Conservation (phyloP, 2,329 filamentous ascomycete species). For the Aureobasidium namibiae region DNA sequence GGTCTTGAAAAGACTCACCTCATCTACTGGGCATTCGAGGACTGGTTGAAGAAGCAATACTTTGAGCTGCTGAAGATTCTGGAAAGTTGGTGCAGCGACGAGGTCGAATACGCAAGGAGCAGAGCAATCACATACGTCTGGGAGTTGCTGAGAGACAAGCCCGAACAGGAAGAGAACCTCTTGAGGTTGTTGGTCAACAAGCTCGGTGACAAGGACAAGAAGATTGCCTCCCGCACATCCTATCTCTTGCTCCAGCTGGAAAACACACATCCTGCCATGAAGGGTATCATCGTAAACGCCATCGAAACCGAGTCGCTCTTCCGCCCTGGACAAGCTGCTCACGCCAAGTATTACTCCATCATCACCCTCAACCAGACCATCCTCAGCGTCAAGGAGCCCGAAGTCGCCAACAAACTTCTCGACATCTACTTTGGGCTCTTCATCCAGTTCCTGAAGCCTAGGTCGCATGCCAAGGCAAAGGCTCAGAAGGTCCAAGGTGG, state of each 20-base stretch:
- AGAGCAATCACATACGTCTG: conserved; percentile 86
- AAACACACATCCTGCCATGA: conserved; percentile 87
- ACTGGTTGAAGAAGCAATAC: conserved; percentile 89
- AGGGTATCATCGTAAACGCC: conserved; percentile 71
- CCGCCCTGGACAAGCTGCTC: conserved; percentile 74
- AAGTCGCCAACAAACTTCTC: conserved; percentile 70
- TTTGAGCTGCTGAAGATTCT: conserved; percentile 89
- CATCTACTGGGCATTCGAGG: conserved; percentile 84
- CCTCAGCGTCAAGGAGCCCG: conserved; percentile 72
- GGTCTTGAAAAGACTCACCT: conserved; percentile 68
- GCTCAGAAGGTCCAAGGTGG: conserved; percentile 42
- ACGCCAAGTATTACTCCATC: conserved; percentile 90
- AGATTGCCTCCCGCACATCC: conserved; percentile 87
- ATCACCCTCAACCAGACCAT: conserved; percentile 98
- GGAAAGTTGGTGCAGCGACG: conserved; percentile 88
- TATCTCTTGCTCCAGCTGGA: conserved; percentile 90
- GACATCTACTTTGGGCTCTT: conserved; percentile 92
- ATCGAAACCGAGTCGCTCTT: conserved; percentile 86
- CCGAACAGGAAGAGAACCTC: conserved; percentile 93
- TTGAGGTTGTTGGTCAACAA: conserved; percentile 91
- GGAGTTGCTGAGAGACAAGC: conserved; percentile 86
- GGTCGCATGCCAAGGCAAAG: conserved; percentile 30
- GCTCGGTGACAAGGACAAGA: conserved; percentile 87
- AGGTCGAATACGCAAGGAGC: conserved; percentile 86
- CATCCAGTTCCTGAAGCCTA: conserved; percentile 66